A percentile compares a stretch with the other conserved stretches of the same genome.
phyloP scores from a whole-genome alignment of 805 yeast species.

The Ascoidea asiatica region DNA sequence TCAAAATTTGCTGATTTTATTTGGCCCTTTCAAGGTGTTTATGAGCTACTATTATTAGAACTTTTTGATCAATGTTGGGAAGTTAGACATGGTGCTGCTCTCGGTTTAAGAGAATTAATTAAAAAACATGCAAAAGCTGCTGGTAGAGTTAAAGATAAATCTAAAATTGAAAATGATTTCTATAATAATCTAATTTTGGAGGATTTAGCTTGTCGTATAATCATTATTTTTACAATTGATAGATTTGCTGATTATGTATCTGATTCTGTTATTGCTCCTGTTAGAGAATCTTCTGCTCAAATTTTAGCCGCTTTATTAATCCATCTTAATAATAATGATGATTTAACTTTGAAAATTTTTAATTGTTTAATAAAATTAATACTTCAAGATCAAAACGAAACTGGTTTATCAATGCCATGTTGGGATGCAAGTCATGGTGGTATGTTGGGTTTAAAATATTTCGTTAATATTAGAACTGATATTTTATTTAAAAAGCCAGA shows the following conservation, averaged over 20 bases:
- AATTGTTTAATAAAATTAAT: conserved; percentile 54
- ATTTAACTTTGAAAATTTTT: conserved; percentile 48
- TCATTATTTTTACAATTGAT: conserved; percentile 83
- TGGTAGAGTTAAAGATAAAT: conserved; percentile 61
- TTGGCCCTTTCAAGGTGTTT: conserved; percentile 93
- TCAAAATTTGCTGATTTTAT: conserved; percentile 59
- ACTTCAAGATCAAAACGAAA: conserved; percentile 34
- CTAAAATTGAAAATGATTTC: conserved; percentile 44
- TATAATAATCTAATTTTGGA: conserved; percentile 64
- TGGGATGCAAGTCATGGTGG: conserved; percentile 99
- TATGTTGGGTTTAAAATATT: conserved; percentile 80
- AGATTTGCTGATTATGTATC: conserved; percentile 95
- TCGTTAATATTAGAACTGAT: conserved; percentile 80
- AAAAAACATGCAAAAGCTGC: conserved; percentile 75
- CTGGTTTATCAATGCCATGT: conserved; percentile 37
- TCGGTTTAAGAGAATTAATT: conserved; percentile 80
- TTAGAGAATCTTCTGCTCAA: conserved; percentile 93
- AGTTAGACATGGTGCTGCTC: conserved; percentile 86
- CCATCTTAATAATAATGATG: conserved; percentile 45
- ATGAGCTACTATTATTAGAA: conserved; percentile 67
- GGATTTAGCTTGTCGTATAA: conserved; percentile 73
- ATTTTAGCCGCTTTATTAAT: conserved; percentile 76
- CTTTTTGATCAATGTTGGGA: conserved; percentile 87
- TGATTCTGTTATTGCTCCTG: conserved; percentile 97
- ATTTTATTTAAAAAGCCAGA: conserved; percentile 44